Conservation (phyloP, 2,329 filamentous ascomycete genomes). For the Aureobasidium sp. region DNA sequence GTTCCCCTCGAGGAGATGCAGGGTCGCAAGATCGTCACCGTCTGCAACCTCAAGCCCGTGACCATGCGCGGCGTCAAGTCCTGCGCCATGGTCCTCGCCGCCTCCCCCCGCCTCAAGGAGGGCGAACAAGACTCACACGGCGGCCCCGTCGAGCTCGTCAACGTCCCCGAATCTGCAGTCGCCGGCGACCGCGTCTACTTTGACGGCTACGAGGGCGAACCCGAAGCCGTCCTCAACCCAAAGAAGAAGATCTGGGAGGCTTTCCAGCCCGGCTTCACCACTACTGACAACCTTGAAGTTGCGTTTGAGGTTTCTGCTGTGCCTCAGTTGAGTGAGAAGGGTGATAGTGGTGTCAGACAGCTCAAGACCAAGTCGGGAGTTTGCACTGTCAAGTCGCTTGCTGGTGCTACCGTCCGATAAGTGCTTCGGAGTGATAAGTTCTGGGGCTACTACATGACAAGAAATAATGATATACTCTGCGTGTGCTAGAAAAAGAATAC, state of each 20-base stretch:
- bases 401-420: slow-evolving; percentile 85
- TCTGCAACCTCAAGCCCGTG: slow-evolving; percentile 98
- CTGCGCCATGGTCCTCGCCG: slow-evolving; percentile 93
- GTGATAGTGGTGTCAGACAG: slow-evolving; percentile 60
- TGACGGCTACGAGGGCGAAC: slow-evolving; percentile 93
- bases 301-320: slow-evolving; percentile 86
- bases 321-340: slow-evolving; percentile 74
- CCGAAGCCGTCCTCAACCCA: slow-evolving; percentile 93
- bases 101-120: slow-evolving; percentile 84
- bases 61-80: slow-evolving; percentile 95
- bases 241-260: slow-evolving; percentile 99
- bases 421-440: too few species aligned
- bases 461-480: background rate
- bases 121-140: slow-evolving; percentile 89
- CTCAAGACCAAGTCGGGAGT: slow-evolving; percentile 83
- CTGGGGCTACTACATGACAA: background rate
- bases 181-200: slow-evolving; percentile 94
- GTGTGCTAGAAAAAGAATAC: background rate
- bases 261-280: slow-evolving; percentile 96
- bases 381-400: slow-evolving; percentile 86
- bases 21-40: slow-evolving; percentile 91
- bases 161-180: slow-evolving; percentile 78
- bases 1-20: slow-evolving; percentile 98
- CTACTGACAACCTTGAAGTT: slow-evolving; percentile 82
- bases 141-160: slow-evolving; percentile 92